phyloP scores from a whole-genome alignment of 208 protist species.

The Plasmodiophora brassicae region DNA sequence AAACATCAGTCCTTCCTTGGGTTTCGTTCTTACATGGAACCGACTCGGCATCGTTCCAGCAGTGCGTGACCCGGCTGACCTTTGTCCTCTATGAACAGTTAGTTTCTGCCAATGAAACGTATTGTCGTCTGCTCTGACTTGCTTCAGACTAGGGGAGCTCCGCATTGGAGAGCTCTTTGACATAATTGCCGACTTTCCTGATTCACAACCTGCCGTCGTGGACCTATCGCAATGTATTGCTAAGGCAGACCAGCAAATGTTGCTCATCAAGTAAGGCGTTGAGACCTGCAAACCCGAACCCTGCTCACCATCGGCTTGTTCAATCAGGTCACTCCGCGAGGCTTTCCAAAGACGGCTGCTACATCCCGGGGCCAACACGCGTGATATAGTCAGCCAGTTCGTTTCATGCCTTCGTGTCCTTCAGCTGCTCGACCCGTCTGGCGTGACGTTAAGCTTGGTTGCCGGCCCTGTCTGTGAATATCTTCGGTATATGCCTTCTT shows the following conservation, averaged over 20 bases:
- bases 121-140: background rate
- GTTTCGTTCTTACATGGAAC: background rate
- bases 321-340: background rate
- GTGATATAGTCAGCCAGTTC: slow-evolving; percentile 20
- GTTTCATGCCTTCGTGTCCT: background rate
- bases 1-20: background rate
- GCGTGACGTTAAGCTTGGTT: background rate
- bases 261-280: background rate
- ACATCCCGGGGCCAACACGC: background rate
- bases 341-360: background rate
- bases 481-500: background rate
- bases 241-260: background rate
- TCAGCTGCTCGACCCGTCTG: background rate
- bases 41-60: background rate
- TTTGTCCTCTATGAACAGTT: background rate
- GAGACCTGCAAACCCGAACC: background rate
- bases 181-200: background rate
- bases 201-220: background rate
- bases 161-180: background rate
- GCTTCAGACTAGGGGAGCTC: background rate
- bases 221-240: background rate
- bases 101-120: background rate
- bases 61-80: background rate
- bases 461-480: background rate
- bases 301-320: background rate